These are phyloP conservation scores for Colletotrichum sp. DNA, from an alignment of 2,329 filamentous ascomycete genomes.

Conservation along the genomic window DNA sequence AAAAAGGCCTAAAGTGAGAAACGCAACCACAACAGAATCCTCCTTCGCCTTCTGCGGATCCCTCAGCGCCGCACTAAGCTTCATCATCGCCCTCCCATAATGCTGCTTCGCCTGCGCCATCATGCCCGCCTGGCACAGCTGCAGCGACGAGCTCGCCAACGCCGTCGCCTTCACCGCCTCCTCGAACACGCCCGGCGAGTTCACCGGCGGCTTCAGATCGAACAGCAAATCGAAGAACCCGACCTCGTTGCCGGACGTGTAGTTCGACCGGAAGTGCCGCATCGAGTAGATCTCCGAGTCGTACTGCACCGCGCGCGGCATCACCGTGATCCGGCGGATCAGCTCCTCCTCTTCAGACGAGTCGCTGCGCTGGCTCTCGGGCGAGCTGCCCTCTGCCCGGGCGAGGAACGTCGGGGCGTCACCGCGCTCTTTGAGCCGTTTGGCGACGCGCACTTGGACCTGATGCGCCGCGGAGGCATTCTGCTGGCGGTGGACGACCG, in stretches of 20 bases:
- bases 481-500: slow-evolving; percentile 32
- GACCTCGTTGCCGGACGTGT: neutral
- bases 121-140: neutral
- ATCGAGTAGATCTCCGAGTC: neutral
- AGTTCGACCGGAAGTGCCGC: neutral
- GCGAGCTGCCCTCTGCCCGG: neutral
- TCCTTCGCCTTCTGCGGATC: neutral
- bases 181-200: slow-evolving; percentile 22
- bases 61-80: neutral
- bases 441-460: slow-evolving; percentile 2
- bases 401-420: neutral
- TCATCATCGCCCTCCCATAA: neutral
- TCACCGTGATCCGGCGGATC: neutral
- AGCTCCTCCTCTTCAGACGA: neutral
- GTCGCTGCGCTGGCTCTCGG: neutral
- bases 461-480: neutral
- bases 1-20: slow-evolving; percentile 6
- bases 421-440: slow-evolving; percentile 2
- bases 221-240: neutral
- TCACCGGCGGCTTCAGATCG: neutral
- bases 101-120: neutral
- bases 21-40: neutral
- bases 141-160: neutral
- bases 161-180: slow-evolving; percentile 16
- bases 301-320: neutral